phyloP scores from a whole-genome alignment of 139 green algal genomes.

The Haematococcus lacustris region DNA sequence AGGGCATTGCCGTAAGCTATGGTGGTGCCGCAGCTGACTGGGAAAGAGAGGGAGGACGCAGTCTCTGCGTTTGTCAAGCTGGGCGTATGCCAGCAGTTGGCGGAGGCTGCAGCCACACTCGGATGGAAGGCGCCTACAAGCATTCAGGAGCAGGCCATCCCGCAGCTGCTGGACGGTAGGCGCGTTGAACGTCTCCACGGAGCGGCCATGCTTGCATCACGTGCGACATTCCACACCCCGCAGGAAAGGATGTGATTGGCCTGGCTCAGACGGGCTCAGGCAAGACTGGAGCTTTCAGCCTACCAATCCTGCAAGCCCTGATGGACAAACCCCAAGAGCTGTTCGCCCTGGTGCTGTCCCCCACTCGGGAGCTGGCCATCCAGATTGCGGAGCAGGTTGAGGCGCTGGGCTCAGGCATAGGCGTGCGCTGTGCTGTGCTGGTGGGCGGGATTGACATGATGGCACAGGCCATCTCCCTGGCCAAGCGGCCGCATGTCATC shows the following conservation, averaged over 20 bases:
- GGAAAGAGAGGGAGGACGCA: too few relatives aligned
- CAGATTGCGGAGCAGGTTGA: constrained; percentile 99
- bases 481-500: constrained; percentile 88
- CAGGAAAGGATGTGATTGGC: constrained; percentile 93
- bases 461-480: constrained; percentile 86
- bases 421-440: constrained; percentile 77
- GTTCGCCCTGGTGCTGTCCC: constrained; percentile 90
- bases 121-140: too few relatives aligned
- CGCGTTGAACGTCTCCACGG: too few relatives aligned
- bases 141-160: too few relatives aligned
- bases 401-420: constrained; percentile 83
- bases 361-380: constrained; percentile 95
- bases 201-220: too few relatives aligned
- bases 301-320: constrained; percentile 91
- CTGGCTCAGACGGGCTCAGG: constrained; percentile 95
- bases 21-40: too few relatives aligned
- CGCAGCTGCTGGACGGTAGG: too few relatives aligned
- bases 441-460: constrained; percentile 99
- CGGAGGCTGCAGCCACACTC: too few relatives aligned
- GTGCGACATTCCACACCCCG: too few relatives aligned
- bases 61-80: too few relatives aligned
- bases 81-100: too few relatives aligned
- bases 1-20: too few relatives aligned
- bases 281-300: constrained; percentile 95
- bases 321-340: constrained; percentile 85